A percentile compares a stretch with the other conserved stretches of the same genome.
Evolutionary conservation across 2,329 filamentous ascomycete genomes (phyloP).

Genomic region (Aspergillus niger): DNA sequence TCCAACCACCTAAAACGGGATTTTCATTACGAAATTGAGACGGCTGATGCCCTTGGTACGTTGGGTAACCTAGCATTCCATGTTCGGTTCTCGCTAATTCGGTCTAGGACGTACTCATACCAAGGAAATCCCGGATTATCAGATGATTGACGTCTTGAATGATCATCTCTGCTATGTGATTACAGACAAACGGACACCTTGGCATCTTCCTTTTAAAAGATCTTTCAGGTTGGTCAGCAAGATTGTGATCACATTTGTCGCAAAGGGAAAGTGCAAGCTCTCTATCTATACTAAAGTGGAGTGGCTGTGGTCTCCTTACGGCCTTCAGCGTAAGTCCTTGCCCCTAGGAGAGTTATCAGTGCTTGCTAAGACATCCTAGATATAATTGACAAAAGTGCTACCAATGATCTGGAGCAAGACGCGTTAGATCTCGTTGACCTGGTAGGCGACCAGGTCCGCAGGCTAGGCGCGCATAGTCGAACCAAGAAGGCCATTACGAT

Average conservation of each 20-base stretch:
- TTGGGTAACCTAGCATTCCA: neutral
- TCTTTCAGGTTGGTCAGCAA: conserved; percentile 84
- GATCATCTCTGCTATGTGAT: conserved; percentile 74
- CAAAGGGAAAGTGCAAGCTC: conserved; percentile 90
- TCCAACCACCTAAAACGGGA: conserved; percentile 72
- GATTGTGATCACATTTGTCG: conserved; percentile 88
- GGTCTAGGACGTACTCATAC: conserved; percentile 51
- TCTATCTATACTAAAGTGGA: conserved; percentile 85
- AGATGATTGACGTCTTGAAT: conserved; percentile 80
- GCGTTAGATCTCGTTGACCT: conserved; percentile 53
- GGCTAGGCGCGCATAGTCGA: conserved; percentile 48
- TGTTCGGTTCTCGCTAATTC: conserved; percentile 8
- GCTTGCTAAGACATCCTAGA: conserved; percentile 28
- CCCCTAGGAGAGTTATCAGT: neutral
- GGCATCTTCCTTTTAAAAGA: conserved; percentile 81
- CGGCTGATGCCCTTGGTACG: conserved; percentile 65
- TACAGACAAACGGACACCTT: conserved; percentile 65
- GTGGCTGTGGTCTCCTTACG: conserved; percentile 69
- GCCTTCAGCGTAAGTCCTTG: conserved; percentile 45
- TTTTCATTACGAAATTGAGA: conserved; percentile 77
- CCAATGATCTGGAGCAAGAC: conserved; percentile 64
- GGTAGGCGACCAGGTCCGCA: conserved; percentile 51
- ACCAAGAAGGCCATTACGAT: conserved; percentile 53
- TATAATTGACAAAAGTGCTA: conserved; percentile 65
- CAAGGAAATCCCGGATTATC: conserved; percentile 73